phyloP scores from a whole-genome alignment of 352 stramenopile species.

The Pythium volutum region DNA sequence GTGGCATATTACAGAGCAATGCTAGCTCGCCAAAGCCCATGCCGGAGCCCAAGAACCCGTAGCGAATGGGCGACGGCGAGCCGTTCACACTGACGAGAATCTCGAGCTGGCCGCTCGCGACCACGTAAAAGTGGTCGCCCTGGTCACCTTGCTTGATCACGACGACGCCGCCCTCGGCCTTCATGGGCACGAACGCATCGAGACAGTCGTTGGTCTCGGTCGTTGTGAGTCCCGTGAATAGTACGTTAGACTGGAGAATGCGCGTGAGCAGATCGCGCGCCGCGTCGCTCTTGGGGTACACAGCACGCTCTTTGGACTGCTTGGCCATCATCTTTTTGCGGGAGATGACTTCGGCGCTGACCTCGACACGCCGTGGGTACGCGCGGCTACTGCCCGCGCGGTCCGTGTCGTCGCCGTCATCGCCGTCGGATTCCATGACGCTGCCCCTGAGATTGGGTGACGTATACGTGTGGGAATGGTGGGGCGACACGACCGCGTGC shows the following conservation, averaged over 20 bases:
- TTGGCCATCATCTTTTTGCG: constrained; percentile 59
- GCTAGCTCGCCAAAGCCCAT: constrained; percentile 95
- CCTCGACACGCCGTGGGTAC: constrained; percentile 54
- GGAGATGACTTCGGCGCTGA: constrained; percentile 76
- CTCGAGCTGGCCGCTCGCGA: constrained; percentile 62
- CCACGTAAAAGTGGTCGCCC: constrained; percentile 77
- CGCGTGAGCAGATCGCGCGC: constrained; percentile 56
- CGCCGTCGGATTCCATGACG: not conserved
- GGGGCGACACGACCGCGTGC: constrained; percentile 15
- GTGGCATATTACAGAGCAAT: constrained; percentile 95
- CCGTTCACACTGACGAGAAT: constrained; percentile 58
- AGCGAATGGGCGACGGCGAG: constrained; percentile 57
- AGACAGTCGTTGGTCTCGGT: constrained; percentile 63
- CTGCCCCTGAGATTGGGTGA: not conserved
- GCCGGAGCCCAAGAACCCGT: constrained; percentile 53
- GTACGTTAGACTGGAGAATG: constrained; percentile 68
- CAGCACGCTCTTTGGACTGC: constrained; percentile 37
- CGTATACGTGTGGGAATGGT: not conserved
- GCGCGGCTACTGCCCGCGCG: constrained; percentile 12
- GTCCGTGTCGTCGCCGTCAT: constrained; percentile 12
- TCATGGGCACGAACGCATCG: constrained; percentile 70
- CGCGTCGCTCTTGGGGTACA: constrained; percentile 61
- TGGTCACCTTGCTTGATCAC: constrained; percentile 73
- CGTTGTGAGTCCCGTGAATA: constrained; percentile 62
- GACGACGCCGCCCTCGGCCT: constrained; percentile 31